Evolutionary conservation across 805 yeast species (phyloP).

Genomic region (Ogataea paraovalis): DNA sequence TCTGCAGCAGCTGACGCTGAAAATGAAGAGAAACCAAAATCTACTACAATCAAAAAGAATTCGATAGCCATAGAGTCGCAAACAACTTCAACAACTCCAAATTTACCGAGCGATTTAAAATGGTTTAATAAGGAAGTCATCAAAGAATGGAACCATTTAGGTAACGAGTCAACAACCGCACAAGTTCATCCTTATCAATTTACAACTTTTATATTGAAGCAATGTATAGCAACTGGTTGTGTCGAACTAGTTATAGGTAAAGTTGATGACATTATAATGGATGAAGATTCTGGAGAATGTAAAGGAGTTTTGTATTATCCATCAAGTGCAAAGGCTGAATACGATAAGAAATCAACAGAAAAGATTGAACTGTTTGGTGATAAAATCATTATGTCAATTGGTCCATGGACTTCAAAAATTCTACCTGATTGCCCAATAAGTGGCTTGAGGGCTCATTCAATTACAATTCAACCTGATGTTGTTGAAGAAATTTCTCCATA

Average conservation of each 20-base stretch:
- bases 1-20: not conserved
- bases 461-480: conserved; percentile 77
- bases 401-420: conserved; percentile 95
- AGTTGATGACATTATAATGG: conserved; percentile 62
- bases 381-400: conserved; percentile 80
- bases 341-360: conserved; percentile 28
- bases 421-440: conserved; percentile 92
- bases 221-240: conserved; percentile 77
- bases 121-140: conserved; percentile 73
- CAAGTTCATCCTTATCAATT: conserved; percentile 95
- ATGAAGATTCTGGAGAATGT: conserved; percentile 62
- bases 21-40: conserved; percentile 17
- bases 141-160: conserved; percentile 71
- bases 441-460: conserved; percentile 92
- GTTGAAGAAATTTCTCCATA: conserved; percentile 77
- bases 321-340: conserved; percentile 33
- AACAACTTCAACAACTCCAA: conserved; percentile 11
- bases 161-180: conserved; percentile 85
- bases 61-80: conserved; percentile 31
- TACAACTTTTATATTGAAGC: conserved; percentile 75
- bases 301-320: conserved; percentile 63
- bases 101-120: conserved; percentile 59
- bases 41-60: conserved; percentile 33
- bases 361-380: conserved; percentile 57
- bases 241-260: conserved; percentile 85